Evolutionary conservation across 257 asterid genomes (phyloP).

Genomic region (Solanum etuberosum): DNA sequence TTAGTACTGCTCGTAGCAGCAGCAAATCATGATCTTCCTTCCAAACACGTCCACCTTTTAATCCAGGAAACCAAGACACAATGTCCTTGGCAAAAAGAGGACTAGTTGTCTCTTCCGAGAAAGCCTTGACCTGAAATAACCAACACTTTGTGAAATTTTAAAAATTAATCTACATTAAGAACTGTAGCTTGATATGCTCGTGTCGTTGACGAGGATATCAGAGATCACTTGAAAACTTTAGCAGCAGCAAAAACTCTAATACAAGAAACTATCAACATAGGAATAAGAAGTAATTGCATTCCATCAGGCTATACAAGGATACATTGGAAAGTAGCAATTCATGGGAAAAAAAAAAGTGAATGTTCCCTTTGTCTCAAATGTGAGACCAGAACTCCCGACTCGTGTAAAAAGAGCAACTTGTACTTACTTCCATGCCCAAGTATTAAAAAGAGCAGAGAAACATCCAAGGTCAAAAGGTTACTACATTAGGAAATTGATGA

Average conservation of each 20-base stretch:
- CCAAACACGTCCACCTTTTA: slow-evolving; percentile 85
- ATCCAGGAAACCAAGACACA: slow-evolving; percentile 64
- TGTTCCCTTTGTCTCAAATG: neutral
- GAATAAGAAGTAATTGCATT: neutral
- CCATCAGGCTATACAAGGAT: neutral
- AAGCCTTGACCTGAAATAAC: slow-evolving; percentile 51
- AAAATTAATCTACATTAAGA: neutral
- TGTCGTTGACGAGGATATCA: neutral
- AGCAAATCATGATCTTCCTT: slow-evolving; percentile 70
- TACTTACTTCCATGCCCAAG: neutral
- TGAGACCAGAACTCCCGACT: neutral
- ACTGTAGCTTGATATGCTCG: neutral
- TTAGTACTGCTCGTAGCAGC: slow-evolving; percentile 75
- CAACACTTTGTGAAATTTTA: neutral
- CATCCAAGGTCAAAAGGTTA: neutral
- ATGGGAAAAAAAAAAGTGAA: neutral
- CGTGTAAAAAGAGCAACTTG: neutral
- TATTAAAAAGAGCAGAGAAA: neutral
- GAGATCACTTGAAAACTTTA: neutral
- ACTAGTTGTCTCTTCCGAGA: slow-evolving; percentile 25
- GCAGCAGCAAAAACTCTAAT: neutral
- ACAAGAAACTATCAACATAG: neutral
- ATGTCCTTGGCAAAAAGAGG: slow-evolving; percentile 62
- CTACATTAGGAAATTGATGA: neutral
- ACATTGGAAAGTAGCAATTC: neutral